Conservation (phyloP, 2,329 filamentous ascomycete species). For the Pseudogymnoascus verrucosus region DNA sequence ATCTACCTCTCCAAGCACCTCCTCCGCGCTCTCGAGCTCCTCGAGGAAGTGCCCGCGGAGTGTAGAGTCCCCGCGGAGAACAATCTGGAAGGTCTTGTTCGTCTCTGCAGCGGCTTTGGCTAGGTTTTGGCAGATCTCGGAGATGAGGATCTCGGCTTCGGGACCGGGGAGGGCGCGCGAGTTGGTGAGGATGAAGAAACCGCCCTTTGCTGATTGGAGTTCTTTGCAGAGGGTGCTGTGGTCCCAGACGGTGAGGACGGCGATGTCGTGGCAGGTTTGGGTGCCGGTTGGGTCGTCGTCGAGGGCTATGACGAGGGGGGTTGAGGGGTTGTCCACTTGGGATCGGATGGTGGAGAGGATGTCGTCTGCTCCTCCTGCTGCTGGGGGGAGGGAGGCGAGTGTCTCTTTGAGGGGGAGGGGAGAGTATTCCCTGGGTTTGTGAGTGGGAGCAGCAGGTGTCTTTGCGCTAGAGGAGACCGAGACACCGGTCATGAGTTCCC, state of each 20-base stretch:
- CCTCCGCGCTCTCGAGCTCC: conserved; percentile 44
- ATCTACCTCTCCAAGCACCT: conserved; percentile 41
- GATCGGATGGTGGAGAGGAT: conserved; percentile 11
- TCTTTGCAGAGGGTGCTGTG: conserved; percentile 35
- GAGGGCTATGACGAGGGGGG: conserved; percentile 31
- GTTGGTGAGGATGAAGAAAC: conserved; percentile 55
- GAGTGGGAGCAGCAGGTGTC: background rate
- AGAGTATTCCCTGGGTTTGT: conserved; percentile 11
- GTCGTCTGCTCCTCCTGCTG: background rate
- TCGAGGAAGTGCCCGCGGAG: conserved; percentile 49
- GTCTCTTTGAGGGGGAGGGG: conserved; percentile 11
- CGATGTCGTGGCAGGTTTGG: conserved; percentile 51
- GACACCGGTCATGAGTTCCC: conserved; percentile 24
- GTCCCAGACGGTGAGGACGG: conserved; percentile 48
- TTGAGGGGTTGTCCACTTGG: conserved; percentile 6
- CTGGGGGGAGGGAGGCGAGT: conserved; percentile 11
- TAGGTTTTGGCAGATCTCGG: conserved; percentile 43
- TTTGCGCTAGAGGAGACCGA: conserved; percentile 14
- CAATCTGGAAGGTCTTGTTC: conserved; percentile 41
- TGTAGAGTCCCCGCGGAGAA: conserved; percentile 49
- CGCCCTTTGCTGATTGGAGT: conserved; percentile 33
- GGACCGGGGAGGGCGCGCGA: conserved; percentile 45
- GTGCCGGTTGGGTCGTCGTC: conserved; percentile 54
- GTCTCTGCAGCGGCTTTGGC: conserved; percentile 34
- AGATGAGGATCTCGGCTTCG: conserved; percentile 40